phyloP scores from a whole-genome alignment of 352 stramenopile genomes.

The Pythium insidiosum region DNA sequence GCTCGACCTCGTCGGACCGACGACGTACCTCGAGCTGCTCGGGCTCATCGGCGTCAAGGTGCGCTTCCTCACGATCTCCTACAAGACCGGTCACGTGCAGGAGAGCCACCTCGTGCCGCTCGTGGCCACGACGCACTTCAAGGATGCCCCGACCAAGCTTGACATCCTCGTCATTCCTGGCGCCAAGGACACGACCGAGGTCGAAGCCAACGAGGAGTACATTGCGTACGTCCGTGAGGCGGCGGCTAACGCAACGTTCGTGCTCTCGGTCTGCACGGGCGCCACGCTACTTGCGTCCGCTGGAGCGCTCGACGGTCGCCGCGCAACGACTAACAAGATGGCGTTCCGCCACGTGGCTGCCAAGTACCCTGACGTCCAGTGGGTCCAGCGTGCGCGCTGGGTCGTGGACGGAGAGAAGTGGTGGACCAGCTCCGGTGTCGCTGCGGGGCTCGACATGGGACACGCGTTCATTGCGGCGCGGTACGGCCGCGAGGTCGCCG shows the following conservation, averaged over 20 bases:
- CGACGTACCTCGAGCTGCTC: conserved; percentile 51
- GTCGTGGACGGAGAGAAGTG: conserved; percentile 40
- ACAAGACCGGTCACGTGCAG: conserved; percentile 22
- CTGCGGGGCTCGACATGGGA: conserved; percentile 57
- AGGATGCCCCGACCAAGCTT: conserved; percentile 14
- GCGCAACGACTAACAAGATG: conserved; percentile 63
- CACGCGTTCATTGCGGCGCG: conserved; percentile 27
- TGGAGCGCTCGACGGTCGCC: conserved; percentile 30
- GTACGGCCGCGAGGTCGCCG: conserved; percentile 20
- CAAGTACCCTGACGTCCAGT: conserved; percentile 26
- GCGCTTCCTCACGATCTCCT: conserved; percentile 43
- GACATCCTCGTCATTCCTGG: conserved; percentile 42
- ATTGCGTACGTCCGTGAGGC: conserved; percentile 25
- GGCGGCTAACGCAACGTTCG: conserved; percentile 20
- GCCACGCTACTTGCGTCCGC: conserved; percentile 30
- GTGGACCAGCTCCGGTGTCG: conserved; percentile 56
- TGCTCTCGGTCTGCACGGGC: conserved; percentile 54
- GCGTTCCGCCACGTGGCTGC: conserved; percentile 26
- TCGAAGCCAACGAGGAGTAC: conserved; percentile 30
- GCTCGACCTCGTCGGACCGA: conserved; percentile 52
- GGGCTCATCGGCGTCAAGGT: conserved; percentile 28
- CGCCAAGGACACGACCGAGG: conserved; percentile 15
- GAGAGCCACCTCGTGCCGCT: conserved; percentile 29
- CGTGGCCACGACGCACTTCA: conserved; percentile 24
- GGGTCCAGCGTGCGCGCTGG: conserved; percentile 52